Conservation (phyloP, 1,284 basidiomycete species). For the Microbotryum silenes-acaulis region DNA sequence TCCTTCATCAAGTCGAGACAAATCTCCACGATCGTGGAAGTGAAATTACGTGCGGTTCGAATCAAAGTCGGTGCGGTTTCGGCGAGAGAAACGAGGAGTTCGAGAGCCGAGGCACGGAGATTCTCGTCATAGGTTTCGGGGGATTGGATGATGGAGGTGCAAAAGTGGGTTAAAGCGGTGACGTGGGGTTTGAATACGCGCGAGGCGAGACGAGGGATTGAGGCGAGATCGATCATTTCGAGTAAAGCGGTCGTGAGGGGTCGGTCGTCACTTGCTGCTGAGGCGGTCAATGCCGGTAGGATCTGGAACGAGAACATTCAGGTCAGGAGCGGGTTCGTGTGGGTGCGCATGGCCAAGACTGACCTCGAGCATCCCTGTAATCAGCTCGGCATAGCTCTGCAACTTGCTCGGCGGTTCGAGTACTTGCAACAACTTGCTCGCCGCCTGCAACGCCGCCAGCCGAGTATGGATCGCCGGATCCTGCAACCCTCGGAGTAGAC, state of each 20-base stretch:
- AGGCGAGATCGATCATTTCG: slow-evolving; percentile 8
- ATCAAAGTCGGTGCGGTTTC: slow-evolving; percentile 10
- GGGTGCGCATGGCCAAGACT: background rate
- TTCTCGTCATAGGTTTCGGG: slow-evolving; percentile 5
- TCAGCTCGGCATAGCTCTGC: background rate
- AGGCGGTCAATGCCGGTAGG: slow-evolving; percentile 4
- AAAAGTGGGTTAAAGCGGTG: background rate
- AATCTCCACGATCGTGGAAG: slow-evolving; percentile 1
- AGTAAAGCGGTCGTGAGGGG: slow-evolving; percentile 3
- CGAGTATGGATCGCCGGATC: background rate
- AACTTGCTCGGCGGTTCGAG: background rate
- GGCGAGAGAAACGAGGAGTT: slow-evolving; percentile 7
- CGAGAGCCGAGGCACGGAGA: slow-evolving; percentile 2
- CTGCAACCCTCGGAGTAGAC: slow-evolving; percentile 1
- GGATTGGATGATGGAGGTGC: slow-evolving; percentile 3
- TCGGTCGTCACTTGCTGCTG: background rate
- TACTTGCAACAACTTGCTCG: too few species aligned
- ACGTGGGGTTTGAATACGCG: slow-evolving; percentile 13
- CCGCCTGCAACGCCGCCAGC: too few species aligned
- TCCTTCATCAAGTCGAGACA: slow-evolving; percentile 9
- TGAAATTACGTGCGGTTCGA: background rate
- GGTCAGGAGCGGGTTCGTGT: background rate
- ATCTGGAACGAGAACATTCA: background rate
- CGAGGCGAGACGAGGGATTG: slow-evolving; percentile 6
- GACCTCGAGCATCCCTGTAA: slow-evolving; percentile 8